Conservation (phyloP, 140 eudicot genomes). For the Stevia rebaudiana region DNA sequence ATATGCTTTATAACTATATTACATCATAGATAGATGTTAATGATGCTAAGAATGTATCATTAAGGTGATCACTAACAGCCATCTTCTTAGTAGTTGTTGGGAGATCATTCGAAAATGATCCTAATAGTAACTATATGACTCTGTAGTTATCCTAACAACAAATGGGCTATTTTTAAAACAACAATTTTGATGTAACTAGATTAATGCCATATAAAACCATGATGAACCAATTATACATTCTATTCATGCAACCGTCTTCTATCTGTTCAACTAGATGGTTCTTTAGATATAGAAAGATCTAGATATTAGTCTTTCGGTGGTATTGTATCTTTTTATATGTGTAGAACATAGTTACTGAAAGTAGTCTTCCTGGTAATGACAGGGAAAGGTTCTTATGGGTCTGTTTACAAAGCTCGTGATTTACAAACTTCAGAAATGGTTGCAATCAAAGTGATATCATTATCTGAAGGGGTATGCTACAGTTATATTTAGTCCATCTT, state of each 20-base stretch:
- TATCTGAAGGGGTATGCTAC: slow-evolving; percentile 84
- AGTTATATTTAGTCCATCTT: background rate
- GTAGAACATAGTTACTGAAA: slow-evolving; percentile 18
- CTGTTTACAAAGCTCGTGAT: slow-evolving; percentile 98
- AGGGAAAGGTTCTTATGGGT: slow-evolving; percentile 98
- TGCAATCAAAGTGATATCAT: slow-evolving; percentile 93
- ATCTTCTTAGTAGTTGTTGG: background rate
- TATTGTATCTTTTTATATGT: slow-evolving; percentile 1
- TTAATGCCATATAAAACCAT: background rate
- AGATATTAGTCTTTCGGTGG: slow-evolving; percentile 11
- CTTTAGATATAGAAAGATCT: background rate
- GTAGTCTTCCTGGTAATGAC: slow-evolving; percentile 25
- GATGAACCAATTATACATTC: slow-evolving; percentile 9
- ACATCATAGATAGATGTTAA: slow-evolving; percentile 14
- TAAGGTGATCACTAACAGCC: background rate
- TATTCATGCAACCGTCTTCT: slow-evolving; percentile 10
- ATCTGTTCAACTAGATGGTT: background rate
- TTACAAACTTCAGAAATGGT: slow-evolving; percentile 92
- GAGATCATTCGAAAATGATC: slow-evolving; percentile 1
- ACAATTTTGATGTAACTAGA: background rate
- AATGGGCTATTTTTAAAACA: background rate
- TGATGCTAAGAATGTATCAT: background rate
- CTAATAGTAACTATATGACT: background rate
- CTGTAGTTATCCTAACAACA: background rate
- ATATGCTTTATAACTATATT: background rate